These are phyloP conservation scores for Vigna radiata DNA, from an alignment of 306 rosid genomes.

Conservation along the genomic window DNA sequence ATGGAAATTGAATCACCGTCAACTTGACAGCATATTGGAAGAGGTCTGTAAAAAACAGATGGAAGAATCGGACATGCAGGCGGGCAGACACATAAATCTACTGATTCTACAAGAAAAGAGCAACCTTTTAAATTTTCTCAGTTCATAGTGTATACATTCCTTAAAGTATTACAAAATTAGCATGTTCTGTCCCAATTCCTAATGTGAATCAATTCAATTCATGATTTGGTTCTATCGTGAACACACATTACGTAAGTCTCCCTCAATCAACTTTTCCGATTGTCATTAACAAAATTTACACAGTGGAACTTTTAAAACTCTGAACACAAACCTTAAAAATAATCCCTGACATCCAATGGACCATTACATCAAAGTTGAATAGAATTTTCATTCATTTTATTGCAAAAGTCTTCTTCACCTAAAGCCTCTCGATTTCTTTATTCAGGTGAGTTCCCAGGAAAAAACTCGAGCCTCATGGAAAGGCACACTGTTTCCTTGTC, in stretches of 20 bases:
- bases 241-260: conserved; percentile 1
- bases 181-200: conserved; percentile 21
- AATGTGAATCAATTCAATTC: conserved; percentile 23
- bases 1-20: conserved; percentile 37
- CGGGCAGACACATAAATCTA: not conserved
- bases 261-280: conserved; percentile 16
- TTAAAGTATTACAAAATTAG: conserved; percentile 9
- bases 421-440: conserved; percentile 1
- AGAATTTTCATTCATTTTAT: conserved; percentile 4
- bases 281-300: not conserved
- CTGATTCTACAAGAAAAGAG: conserved; percentile 16
- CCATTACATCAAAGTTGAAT: not conserved
- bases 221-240: conserved; percentile 9
- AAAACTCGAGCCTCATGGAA: conserved; percentile 33
- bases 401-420: conserved; percentile 30
- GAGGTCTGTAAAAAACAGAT: not conserved
- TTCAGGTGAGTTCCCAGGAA: conserved; percentile 10
- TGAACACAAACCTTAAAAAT: conserved; percentile 16
- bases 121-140: conserved; percentile 17
- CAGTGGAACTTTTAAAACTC: conserved; percentile 16
- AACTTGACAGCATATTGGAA: conserved; percentile 31
- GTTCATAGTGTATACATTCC: conserved; percentile 26
- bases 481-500: conserved; percentile 17
- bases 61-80: conserved; percentile 15
- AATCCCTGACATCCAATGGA: conserved; percentile 20